These are phyloP conservation scores for Clonostachys solani DNA, from an alignment of 2,329 filamentous ascomycete species.

Conservation along the genomic window DNA sequence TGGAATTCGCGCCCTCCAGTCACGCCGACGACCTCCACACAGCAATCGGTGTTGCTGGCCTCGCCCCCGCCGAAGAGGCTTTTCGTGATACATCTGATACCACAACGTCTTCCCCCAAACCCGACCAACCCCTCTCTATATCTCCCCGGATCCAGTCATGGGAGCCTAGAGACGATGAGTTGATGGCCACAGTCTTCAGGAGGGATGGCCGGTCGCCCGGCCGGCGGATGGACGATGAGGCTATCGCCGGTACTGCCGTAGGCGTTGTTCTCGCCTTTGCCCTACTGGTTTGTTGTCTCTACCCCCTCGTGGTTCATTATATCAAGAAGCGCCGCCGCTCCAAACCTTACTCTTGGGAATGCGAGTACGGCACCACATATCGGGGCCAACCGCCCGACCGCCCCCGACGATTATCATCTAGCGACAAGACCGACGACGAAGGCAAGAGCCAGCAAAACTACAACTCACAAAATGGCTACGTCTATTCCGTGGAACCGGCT, in stretches of 20 bases:
- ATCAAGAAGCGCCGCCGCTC: constrained; percentile 5
- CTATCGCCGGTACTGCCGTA: constrained; percentile 29
- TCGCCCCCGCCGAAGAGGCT: not conserved
- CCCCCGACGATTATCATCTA: constrained; percentile 26
- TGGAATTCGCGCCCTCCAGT: not conserved
- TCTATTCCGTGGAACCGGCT: not conserved
- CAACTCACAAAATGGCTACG: not conserved
- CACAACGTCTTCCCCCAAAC: not conserved
- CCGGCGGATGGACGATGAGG: constrained; percentile 23
- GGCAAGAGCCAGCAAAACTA: not conserved
- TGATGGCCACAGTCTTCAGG: constrained; percentile 10
- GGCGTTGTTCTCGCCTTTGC: constrained; percentile 24
- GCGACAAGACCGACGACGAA: constrained; percentile 20
- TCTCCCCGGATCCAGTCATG: too few species aligned
- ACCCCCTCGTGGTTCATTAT: constrained; percentile 26
- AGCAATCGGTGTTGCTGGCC: not conserved
- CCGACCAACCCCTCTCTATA: not conserved
- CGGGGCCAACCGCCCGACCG: constrained; percentile 2
- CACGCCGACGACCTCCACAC: not conserved
- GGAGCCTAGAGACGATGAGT: not conserved
- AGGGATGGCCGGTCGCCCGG: constrained; percentile 11
- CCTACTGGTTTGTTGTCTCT: constrained; percentile 29
- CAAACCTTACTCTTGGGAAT: constrained; percentile 1
- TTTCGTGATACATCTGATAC: constrained; percentile 1
- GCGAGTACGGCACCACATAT: constrained; percentile 1